Base-by-base conservation (phyloP, 2,329 filamentous ascomycete species). In the Teratosphaeria destructans region DNA sequence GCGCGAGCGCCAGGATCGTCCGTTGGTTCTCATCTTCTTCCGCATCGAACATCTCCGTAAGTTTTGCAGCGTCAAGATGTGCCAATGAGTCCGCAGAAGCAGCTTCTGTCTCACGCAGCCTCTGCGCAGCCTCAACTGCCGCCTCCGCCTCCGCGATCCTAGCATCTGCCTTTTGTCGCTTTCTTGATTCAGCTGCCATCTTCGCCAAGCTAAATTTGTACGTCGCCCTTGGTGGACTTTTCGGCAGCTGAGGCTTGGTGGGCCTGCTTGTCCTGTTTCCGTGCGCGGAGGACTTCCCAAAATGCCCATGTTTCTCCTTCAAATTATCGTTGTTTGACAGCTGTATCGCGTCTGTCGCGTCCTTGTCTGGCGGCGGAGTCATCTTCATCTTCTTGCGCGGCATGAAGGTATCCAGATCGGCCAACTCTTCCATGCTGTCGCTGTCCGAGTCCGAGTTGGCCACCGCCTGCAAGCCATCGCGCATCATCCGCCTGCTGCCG, bases 1-100 rank as follows among this genome's bases (percentile, higher is more conserved):
- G 78, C 62, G 78, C 75, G 64, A 88, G 78, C 43, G 84, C 85
- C 62, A 78, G 74, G 61, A 80, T 74, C 34, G 86, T 72, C 63
- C 81, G 81, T 60, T 79, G 77, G 32, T 78, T 76, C 26, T 76
- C 70, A 19, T 77, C 76, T 49, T 73, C 75, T 16, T 66, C 66
- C 10, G 67, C 65, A 10, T 55, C 63, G 12, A 66, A 53, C 29
- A 64, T 72, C 60, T 74, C 85, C 59, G 86, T 76, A 16, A 67
- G 57, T 14, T 59, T 63, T 7, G 55, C 62, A 12, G 52, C 57
- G 39, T 66, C 64, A 19, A 49, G 43, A 26, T 49, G 43, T 23
- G 43, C 19, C 7, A 60, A 11, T 23, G 23, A 26, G 12, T 34
- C 32, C 23, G 52, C 54, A 11, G 47, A 56, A 57, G 57, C 60